Evolutionary conservation across 768 basidiomycete species (phyloP).

Genomic region (Brasilioporus rufonigricans): DNA sequence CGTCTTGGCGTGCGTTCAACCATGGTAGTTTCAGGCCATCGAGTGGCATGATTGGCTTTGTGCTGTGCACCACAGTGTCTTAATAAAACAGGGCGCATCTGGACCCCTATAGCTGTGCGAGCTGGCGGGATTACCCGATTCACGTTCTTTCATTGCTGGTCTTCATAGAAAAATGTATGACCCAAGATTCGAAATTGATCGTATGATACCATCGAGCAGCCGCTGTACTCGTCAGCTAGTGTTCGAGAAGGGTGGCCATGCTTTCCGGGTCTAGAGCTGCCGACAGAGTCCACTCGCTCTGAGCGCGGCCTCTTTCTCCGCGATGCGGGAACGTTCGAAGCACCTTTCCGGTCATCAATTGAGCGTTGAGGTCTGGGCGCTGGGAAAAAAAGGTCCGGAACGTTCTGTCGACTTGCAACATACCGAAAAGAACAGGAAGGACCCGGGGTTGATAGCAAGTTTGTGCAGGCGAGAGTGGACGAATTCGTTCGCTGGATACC

Average conservation of each 20-base stretch:
- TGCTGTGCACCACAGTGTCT: neutral
- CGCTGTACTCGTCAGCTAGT: too few species aligned
- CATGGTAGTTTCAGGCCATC: neutral
- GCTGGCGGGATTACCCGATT: neutral
- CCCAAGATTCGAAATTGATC: neutral
- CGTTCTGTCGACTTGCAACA: neutral
- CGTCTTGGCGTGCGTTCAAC: neutral
- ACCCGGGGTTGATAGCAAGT: neutral
- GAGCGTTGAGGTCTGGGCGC: neutral
- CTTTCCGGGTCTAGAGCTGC: neutral
- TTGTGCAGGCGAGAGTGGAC: neutral
- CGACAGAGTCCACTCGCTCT: neutral
- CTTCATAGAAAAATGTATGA: neutral
- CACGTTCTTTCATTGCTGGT: neutral
- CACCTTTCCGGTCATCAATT: neutral
- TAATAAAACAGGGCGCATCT: neutral
- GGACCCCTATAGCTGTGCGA: neutral
- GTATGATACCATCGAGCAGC: neutral
- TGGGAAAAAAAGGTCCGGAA: neutral
- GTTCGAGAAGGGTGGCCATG: neutral
- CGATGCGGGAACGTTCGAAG: neutral
- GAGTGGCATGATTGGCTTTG: slow-evolving; percentile 3
- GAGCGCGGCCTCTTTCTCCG: neutral
- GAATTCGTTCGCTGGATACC: neutral
- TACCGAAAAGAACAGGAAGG: neutral